Percentiles rank a stretch among this genome's conserved stretches.
These are phyloP conservation scores for Lentinula guzmanii DNA, from an alignment of 768 basidiomycete genomes.

Conservation along the genomic window DNA sequence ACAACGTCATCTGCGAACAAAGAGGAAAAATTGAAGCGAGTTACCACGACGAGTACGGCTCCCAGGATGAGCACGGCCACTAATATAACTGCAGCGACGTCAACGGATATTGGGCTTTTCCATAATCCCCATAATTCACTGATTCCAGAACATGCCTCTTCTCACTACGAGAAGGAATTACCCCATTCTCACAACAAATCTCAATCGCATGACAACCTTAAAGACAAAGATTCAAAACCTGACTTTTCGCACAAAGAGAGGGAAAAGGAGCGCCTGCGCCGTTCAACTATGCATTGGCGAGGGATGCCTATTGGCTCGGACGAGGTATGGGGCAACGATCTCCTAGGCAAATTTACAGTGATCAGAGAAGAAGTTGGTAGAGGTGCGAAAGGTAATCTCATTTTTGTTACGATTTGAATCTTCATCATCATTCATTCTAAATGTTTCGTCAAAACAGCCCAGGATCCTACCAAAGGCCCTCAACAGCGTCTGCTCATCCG, in stretches of 20 bases:
- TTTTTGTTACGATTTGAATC: constrained; percentile 1
- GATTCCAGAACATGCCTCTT: background rate
- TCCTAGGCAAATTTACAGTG: constrained; percentile 62
- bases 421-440: constrained; percentile 1
- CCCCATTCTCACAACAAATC: background rate
- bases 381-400: constrained; percentile 23
- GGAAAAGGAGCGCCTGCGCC: constrained; percentile 2
- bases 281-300: constrained; percentile 26
- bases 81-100: background rate
- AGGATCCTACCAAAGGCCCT: constrained; percentile 49
- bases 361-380: constrained; percentile 35
- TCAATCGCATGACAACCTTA: background rate
- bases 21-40: constrained; percentile 17
- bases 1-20: background rate
- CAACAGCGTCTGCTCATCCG: constrained; percentile 66
- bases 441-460: constrained; percentile 21
- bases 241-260: constrained; percentile 1
- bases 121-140: too few species aligned
- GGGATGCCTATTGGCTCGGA: constrained; percentile 48
- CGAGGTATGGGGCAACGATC: constrained; percentile 63
- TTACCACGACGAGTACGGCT: constrained; percentile 7
- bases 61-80: background rate
- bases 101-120: background rate
- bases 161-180: background rate
- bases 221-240: constrained; percentile 7